A percentile compares a stretch with the other conserved stretches of the same genome.
Evolutionary conservation across 495 filamentous ascomycete genomes (phyloP).

Genomic region (Viridothelium virens): DNA sequence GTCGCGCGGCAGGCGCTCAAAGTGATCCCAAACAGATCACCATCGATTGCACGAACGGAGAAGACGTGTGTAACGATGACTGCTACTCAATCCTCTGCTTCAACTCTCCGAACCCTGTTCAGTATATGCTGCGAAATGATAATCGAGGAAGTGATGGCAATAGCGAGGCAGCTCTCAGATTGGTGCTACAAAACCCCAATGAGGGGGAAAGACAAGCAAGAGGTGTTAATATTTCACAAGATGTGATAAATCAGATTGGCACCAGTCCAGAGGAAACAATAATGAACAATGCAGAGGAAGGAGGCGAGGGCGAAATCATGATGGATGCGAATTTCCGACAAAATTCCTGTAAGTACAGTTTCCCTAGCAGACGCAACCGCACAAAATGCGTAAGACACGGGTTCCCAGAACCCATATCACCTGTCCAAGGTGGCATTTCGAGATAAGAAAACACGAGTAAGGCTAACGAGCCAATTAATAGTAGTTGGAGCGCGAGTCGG

Average conservation of each 20-base stretch:
- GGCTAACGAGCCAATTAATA: background rate
- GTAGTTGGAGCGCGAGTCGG: background rate
- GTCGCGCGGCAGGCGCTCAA: background rate
- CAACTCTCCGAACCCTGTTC: background rate
- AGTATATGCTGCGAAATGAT: background rate
- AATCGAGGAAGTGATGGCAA: background rate
- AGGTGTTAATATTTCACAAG: background rate
- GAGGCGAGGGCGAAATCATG: conserved; percentile 3
- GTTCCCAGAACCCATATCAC: background rate
- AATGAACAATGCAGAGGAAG: background rate
- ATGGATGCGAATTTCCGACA: background rate
- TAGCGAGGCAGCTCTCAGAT: background rate
- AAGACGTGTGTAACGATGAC: background rate
- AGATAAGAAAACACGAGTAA: background rate
- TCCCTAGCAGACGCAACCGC: background rate
- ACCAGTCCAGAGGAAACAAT: background rate
- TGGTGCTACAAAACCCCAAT: background rate
- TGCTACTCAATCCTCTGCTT: background rate
- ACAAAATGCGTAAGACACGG: background rate
- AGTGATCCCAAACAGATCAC: background rate
- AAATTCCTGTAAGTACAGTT: background rate
- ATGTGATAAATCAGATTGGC: background rate
- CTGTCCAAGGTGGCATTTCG: background rate
- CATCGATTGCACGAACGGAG: background rate
- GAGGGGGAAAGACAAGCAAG: background rate